phyloP scores from a whole-genome alignment of 768 basidiomycete species.

The Inosperma sp. region DNA sequence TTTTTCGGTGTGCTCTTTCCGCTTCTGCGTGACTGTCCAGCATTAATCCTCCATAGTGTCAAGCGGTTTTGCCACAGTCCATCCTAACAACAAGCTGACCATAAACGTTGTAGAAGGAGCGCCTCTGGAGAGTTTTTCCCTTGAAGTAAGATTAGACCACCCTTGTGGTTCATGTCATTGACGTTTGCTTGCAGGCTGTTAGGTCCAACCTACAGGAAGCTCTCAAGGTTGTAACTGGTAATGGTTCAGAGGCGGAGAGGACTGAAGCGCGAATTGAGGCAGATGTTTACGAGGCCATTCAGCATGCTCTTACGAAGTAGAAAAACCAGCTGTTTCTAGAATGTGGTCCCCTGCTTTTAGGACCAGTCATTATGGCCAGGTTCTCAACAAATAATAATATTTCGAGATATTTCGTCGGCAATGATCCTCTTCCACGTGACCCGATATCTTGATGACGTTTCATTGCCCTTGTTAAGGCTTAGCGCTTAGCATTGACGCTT shows the following conservation, averaged over 20 bases:
- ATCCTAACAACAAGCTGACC: conserved; percentile 94
- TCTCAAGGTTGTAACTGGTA: conserved; percentile 71
- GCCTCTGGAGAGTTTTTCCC: conserved; percentile 83
- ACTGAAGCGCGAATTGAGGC: conserved; percentile 90
- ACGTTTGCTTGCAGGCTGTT: conserved; percentile 58
- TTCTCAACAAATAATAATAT: no score
- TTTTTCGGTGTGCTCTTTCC: conserved; percentile 81
- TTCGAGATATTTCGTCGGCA: no score
- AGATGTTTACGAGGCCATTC: conserved; percentile 94
- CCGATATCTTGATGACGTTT: no score
- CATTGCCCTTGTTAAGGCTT: no score
- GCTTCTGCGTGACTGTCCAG: background rate
- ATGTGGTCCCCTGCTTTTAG: no score
- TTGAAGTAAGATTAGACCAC: conserved; percentile 53
- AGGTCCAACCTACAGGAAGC: conserved; percentile 89
- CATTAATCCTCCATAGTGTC: conserved; percentile 55
- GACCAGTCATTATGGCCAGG: no score
- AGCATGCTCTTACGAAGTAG: conserved; percentile 66
- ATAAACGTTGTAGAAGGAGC: conserved; percentile 98
- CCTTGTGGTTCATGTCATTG: background rate
- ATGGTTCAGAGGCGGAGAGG: conserved; percentile 90
- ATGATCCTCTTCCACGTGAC: no score
- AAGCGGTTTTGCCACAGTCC: conserved; percentile 95
- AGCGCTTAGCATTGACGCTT: no score
- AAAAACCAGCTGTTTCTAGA: no score